A percentile compares a stretch with the other conserved stretches of the same genome.
phyloP scores from a whole-genome alignment of 371 early-diverging fungal species.

The Capillidium heterosporum region DNA sequence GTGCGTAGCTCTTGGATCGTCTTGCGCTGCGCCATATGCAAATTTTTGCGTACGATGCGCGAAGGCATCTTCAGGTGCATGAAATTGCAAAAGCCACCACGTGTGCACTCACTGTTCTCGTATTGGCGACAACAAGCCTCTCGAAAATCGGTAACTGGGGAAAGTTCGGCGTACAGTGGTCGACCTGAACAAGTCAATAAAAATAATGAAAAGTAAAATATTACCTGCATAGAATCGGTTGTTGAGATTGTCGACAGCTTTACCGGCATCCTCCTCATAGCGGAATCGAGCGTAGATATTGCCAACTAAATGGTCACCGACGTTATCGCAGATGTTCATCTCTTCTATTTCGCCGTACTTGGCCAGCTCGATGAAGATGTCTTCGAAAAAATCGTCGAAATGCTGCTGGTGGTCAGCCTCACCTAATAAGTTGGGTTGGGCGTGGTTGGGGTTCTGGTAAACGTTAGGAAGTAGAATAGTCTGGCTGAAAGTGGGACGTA shows the following conservation, averaged over 20 bases:
- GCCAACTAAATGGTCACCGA: slow-evolving; percentile 93
- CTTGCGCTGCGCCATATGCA: slow-evolving; percentile 61
- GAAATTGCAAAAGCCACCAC: slow-evolving; percentile 96
- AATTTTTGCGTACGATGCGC: slow-evolving; percentile 47
- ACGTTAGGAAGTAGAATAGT: slow-evolving; percentile 87
- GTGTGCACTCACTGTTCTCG: slow-evolving; percentile 83
- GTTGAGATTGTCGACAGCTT: slow-evolving; percentile 77
- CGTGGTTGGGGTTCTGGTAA: slow-evolving; percentile 84
- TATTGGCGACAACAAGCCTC: slow-evolving; percentile 97
- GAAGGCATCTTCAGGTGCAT: slow-evolving; percentile 88
- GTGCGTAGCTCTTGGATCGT: slow-evolving; percentile 20
- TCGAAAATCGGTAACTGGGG: slow-evolving; percentile 90
- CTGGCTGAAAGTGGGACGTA: slow-evolving; percentile 87
- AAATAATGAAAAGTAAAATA: background rate
- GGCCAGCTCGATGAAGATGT: slow-evolving; percentile 87
- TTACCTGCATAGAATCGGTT: slow-evolving; percentile 85
- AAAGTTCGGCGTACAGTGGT: slow-evolving; percentile 87
- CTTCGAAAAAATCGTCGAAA: slow-evolving; percentile 94
- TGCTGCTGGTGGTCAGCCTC: slow-evolving; percentile 71
- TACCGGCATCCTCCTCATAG: slow-evolving; percentile 82
- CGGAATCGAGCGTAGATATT: slow-evolving; percentile 91
- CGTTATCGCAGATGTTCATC: slow-evolving; percentile 92
- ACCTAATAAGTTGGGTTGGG: slow-evolving; percentile 26
- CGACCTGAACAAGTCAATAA: slow-evolving; percentile 26
- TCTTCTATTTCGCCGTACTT: slow-evolving; percentile 90